Conservation (phyloP, 2,329 filamentous ascomycete species). For the Sclerotinia subarctica region DNA sequence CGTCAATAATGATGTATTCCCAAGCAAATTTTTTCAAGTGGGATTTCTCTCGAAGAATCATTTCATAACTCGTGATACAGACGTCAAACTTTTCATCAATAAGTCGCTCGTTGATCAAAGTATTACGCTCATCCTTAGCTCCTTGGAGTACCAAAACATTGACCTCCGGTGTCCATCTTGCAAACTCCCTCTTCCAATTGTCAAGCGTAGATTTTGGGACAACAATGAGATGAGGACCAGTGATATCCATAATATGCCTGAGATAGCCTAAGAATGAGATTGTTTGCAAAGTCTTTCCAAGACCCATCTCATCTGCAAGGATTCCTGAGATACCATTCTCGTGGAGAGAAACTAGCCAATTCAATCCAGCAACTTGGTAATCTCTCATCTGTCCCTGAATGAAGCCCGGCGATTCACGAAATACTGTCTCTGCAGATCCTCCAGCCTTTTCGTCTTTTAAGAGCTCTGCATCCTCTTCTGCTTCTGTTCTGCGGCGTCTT, state of each 20-base stretch:
- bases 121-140: constrained; percentile 86
- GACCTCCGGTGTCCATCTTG: constrained; percentile 91
- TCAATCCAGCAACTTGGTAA: constrained; percentile 92
- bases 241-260: constrained; percentile 84
- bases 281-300: constrained; percentile 96
- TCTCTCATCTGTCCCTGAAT: constrained; percentile 86
- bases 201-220: constrained; percentile 97
- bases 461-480: constrained; percentile 93
- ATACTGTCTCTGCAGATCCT: constrained; percentile 81
- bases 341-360: constrained; percentile 96
- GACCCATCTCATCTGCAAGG: constrained; percentile 95
- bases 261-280: constrained; percentile 96
- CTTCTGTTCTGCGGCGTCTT: constrained; percentile 83
- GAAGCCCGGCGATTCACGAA: constrained; percentile 89
- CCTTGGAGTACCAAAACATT: constrained; percentile 92
- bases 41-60: constrained; percentile 93
- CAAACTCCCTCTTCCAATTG: constrained; percentile 97
- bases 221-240: constrained; percentile 83
- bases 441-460: constrained; percentile 85
- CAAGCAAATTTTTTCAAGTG: constrained; percentile 97
- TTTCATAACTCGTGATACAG: constrained; percentile 97
- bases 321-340: constrained; percentile 99
- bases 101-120: constrained; percentile 86
- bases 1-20: constrained; percentile 99
- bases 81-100: constrained; percentile 95